These are phyloP conservation scores for Hanseniaspora singularis DNA, from an alignment of 805 yeast genomes.

Conservation along the genomic window DNA sequence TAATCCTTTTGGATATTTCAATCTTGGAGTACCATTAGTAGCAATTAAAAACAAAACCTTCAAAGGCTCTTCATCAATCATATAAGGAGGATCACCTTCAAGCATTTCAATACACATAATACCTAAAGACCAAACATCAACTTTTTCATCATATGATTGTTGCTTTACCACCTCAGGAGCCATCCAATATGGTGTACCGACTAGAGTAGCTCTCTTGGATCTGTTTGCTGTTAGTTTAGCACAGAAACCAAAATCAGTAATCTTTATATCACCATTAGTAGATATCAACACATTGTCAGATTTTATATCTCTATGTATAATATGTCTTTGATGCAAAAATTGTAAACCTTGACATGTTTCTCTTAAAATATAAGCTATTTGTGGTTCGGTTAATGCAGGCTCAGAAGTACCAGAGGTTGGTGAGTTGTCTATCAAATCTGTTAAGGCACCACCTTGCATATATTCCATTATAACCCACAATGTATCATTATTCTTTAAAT, in stretches of 20 bases:
- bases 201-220: conserved; percentile 93
- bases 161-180: conserved; percentile 97
- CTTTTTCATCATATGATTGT: conserved; percentile 92
- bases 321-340: conserved; percentile 80
- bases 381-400: conserved; percentile 57
- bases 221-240: conserved; percentile 79
- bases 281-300: conserved; percentile 87
- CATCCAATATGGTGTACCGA: conserved; percentile 99
- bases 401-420: conserved; percentile 33
- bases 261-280: conserved; percentile 71
- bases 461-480: conserved; percentile 99
- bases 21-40: conserved; percentile 90
- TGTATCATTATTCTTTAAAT: conserved; percentile 63
- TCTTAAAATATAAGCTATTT: conserved; percentile 79
- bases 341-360: conserved; percentile 87
- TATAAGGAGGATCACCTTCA: conserved; percentile 96
- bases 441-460: conserved; percentile 97
- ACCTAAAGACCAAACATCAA: conserved; percentile 96
- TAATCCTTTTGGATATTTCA: conserved; percentile 77
- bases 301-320: conserved; percentile 93
- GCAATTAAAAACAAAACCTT: conserved; percentile 89
- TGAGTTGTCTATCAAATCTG: conserved; percentile 89
- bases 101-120: conserved; percentile 98
- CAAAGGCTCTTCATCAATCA: conserved; percentile 81
- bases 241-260: conserved; percentile 96